These are phyloP conservation scores for Backusella tarrabulga DNA, from an alignment of 192 early-diverging fungal species.

Conservation along the genomic window DNA sequence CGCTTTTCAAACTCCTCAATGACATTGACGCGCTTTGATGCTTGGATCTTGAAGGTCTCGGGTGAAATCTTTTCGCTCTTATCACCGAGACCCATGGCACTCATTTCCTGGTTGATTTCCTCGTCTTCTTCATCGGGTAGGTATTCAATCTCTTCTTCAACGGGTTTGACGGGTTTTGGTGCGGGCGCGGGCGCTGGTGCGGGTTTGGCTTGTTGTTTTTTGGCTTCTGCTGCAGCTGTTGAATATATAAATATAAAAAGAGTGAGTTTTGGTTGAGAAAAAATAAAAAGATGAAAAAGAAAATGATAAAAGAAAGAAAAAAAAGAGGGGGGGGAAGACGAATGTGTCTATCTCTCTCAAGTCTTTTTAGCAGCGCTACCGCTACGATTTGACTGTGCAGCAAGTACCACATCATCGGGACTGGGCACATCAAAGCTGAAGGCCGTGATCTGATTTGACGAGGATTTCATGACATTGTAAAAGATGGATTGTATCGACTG, in stretches of 20 bases:
- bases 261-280: neutral
- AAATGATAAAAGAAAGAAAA: neutral
- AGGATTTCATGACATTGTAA: constrained; percentile 14
- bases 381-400: constrained; percentile 51
- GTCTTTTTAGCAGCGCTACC: constrained; percentile 9
- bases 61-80: constrained; percentile 9
- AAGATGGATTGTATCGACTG: neutral
- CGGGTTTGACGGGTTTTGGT: neutral
- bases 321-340: neutral
- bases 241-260: neutral
- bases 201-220: neutral
- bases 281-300: neutral
- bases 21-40: constrained; percentile 68
- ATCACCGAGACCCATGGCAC: constrained; percentile 17
- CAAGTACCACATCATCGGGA: constrained; percentile 77
- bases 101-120: constrained; percentile 26
- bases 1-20: constrained; percentile 69
- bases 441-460: constrained; percentile 1
- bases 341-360: neutral
- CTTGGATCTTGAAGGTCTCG: constrained; percentile 18
- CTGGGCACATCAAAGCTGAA: constrained; percentile 81
- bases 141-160: constrained; percentile 26
- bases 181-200: neutral
- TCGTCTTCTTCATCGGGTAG: constrained; percentile 18
- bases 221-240: neutral